phyloP scores from a whole-genome alignment of 1,284 basidiomycete genomes.

The Trichosporon sp. region DNA sequence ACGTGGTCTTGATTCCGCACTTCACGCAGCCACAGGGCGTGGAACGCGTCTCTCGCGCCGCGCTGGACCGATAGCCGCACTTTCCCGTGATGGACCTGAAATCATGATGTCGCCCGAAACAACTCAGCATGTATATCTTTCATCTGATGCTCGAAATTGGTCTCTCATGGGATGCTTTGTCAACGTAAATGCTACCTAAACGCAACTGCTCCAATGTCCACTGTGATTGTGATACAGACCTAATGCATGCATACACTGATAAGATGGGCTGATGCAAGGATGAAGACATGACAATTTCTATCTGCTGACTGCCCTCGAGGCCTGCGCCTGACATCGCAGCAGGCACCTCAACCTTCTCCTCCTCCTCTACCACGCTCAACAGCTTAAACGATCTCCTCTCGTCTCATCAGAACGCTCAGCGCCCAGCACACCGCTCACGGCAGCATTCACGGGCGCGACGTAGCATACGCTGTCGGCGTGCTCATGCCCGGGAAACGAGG shows the following conservation, averaged over 20 bases:
- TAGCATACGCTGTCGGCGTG: neutral
- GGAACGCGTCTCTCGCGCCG: neutral
- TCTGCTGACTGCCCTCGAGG: neutral
- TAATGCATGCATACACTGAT: constrained; percentile 3
- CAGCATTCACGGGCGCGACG: neutral
- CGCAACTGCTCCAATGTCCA: neutral
- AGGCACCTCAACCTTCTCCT: neutral
- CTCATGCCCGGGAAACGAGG: neutral
- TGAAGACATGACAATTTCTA: constrained; percentile 1
- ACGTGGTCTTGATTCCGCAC: neutral
- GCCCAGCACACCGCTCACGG: neutral
- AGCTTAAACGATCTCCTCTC: too few species aligned
- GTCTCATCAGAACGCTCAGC: neutral
- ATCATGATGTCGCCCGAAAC: neutral
- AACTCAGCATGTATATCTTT: neutral
- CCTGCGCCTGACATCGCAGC: neutral
- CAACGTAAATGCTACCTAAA: too few species aligned
- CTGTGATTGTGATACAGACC: neutral
- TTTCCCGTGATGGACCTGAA: neutral
- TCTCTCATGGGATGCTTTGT: too few species aligned
- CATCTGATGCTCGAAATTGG: too few species aligned
- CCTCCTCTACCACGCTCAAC: neutral
- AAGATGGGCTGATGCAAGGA: neutral
- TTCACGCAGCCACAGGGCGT: neutral
- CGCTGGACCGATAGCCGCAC: neutral